A percentile compares a stretch with the other conserved stretches of the same genome.
phyloP scores from a whole-genome alignment of 495 filamentous ascomycete species.

The Penicillium diatomitis region DNA sequence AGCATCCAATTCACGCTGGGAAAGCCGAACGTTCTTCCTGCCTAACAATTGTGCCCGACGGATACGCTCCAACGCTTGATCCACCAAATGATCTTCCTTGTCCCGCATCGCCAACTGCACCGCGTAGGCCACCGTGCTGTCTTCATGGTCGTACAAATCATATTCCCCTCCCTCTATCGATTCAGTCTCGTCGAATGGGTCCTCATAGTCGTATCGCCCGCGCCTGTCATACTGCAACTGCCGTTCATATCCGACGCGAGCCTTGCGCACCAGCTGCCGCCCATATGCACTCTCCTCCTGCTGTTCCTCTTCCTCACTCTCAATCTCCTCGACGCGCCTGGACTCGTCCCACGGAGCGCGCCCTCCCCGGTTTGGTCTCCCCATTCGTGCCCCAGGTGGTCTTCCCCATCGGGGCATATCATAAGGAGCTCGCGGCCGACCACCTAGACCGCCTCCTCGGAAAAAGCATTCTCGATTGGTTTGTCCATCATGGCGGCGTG shows the following conservation, averaged over 20 bases:
- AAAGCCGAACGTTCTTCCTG: slow-evolving; percentile 65
- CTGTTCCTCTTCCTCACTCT: slow-evolving; percentile 52
- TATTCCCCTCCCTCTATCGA: slow-evolving; percentile 46
- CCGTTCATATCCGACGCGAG: slow-evolving; percentile 15
- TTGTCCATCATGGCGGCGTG: slow-evolving; percentile 96
- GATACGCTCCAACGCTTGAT: slow-evolving; percentile 68
- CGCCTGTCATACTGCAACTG: slow-evolving; percentile 24
- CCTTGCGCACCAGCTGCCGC: slow-evolving; percentile 38
- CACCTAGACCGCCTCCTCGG: slow-evolving; percentile 99
- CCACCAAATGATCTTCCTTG: slow-evolving; percentile 63
- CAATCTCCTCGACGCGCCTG: slow-evolving; percentile 59
- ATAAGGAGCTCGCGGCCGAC: slow-evolving; percentile 99
- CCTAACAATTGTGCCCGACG: slow-evolving; percentile 63
- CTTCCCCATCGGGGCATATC: slow-evolving; percentile 94
- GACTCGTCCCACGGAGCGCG: slow-evolving; percentile 47
- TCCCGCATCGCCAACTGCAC: slow-evolving; percentile 48
- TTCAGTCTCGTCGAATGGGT: slow-evolving; percentile 35
- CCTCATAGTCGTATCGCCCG: slow-evolving; percentile 39
- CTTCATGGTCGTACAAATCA: slow-evolving; percentile 45
- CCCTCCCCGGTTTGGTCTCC: slow-evolving; percentile 46
- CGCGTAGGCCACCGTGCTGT: slow-evolving; percentile 40
- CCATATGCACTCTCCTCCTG: slow-evolving; percentile 49
- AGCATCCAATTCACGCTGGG: slow-evolving; percentile 64
- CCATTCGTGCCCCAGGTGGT: slow-evolving; percentile 77
- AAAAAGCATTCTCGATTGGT: slow-evolving; percentile 99